These are phyloP conservation scores for Cucurbita moschata DNA, from an alignment of 306 rosid genomes.

Conservation along the genomic window DNA sequence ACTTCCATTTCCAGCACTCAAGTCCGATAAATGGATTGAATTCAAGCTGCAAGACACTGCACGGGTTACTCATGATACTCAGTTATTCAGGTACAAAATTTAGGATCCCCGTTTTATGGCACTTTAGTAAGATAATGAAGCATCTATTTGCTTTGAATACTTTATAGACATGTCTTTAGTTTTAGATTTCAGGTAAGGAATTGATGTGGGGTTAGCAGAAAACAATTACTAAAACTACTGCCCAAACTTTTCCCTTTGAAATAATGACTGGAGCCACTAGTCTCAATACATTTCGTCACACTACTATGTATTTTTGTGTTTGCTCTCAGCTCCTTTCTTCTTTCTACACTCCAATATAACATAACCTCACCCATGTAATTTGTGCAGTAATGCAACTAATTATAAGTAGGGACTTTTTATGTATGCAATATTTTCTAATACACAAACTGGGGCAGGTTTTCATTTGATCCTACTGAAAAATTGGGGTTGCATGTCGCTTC, in stretches of 20 bases:
- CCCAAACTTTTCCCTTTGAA: neutral
- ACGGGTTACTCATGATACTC: conserved; percentile 70
- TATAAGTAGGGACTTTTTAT: neutral
- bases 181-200: neutral
- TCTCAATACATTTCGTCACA: neutral
- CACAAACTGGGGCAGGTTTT: conserved; percentile 37
- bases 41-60: conserved; percentile 90
- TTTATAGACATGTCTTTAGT: neutral
- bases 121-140: neutral
- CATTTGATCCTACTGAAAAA: conserved; percentile 57
- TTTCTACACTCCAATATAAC: neutral
- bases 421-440: neutral
- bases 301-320: neutral
- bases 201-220: neutral
- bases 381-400: neutral
- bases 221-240: neutral
- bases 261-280: neutral
- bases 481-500: conserved; percentile 82
- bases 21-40: conserved; percentile 56
- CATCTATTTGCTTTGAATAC: neutral
- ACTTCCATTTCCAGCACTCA: conserved; percentile 41
- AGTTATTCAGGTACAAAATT: conserved; percentile 53
- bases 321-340: neutral
- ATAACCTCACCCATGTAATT: neutral
- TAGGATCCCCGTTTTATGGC: neutral